These are phyloP conservation scores for Chrysanthemum lavandulifolium DNA, from an alignment of 129 eudicot species.

Conservation along the genomic window DNA sequence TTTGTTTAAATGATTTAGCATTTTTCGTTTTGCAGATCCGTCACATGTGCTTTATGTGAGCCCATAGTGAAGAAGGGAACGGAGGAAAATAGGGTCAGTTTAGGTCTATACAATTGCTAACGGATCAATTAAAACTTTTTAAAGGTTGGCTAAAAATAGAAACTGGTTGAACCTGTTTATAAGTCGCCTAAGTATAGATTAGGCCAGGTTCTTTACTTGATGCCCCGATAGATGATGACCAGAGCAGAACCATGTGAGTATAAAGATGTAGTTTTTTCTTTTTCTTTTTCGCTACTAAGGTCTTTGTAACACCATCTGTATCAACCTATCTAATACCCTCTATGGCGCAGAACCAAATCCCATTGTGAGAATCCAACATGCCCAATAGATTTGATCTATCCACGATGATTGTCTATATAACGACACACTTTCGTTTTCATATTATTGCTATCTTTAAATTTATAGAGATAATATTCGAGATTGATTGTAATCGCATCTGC, in stretches of 20 bases:
- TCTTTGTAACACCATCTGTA: slow-evolving; percentile 6
- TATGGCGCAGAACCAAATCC: slow-evolving; percentile 59
- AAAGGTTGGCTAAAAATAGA: not conserved
- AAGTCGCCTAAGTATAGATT: slow-evolving; percentile 36
- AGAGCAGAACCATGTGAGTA: slow-evolving; percentile 66
- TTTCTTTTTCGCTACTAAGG: not conserved
- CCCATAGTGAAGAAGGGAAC: not conserved
- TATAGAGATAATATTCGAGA: too few relatives aligned
- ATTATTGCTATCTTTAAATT: too few relatives aligned
- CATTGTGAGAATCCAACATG: slow-evolving; percentile 73
- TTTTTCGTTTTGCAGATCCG: not conserved
- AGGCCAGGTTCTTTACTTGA: slow-evolving; percentile 89
- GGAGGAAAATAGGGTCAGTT: not conserved
- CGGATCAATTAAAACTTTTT: not conserved
- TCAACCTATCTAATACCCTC: slow-evolving; percentile 13
- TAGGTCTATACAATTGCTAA: not conserved
- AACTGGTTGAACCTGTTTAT: not conserved
- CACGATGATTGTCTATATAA: slow-evolving; percentile 95
- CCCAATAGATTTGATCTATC: slow-evolving; percentile 77
- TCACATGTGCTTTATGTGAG: not conserved
- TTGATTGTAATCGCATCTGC: too few relatives aligned
- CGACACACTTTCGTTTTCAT: slow-evolving; percentile 73
- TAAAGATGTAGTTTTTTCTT: not conserved
- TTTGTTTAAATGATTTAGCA: slow-evolving; percentile 1
- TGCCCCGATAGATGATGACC: slow-evolving; percentile 76